Evolutionary conservation across 768 basidiomycete genomes (phyloP).

Genomic region (Lentinula boryana): DNA sequence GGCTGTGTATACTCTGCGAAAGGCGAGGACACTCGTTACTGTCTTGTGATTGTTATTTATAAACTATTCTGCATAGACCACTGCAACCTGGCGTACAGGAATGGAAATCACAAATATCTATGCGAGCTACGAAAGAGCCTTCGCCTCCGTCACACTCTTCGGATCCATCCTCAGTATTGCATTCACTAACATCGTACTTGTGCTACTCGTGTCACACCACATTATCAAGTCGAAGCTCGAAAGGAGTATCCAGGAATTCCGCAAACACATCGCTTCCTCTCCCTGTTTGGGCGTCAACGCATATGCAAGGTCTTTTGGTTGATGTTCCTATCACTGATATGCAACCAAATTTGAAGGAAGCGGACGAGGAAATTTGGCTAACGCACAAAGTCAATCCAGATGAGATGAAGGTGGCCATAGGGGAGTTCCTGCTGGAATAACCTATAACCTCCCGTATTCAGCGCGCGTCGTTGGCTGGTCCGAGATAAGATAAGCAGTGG

Average conservation of each 20-base stretch:
- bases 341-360: not conserved
- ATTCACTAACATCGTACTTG: slow-evolving; percentile 27
- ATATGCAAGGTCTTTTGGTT: not conserved
- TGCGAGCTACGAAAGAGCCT: slow-evolving; percentile 42
- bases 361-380: slow-evolving; percentile 19
- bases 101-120: slow-evolving; percentile 74
- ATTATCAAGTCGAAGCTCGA: slow-evolving; percentile 43
- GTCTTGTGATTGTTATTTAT: not conserved
- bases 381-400: slow-evolving; percentile 21
- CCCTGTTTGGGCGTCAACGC: slow-evolving; percentile 21
- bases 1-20: slow-evolving; percentile 57
- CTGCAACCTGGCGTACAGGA: slow-evolving; percentile 42
- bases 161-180: slow-evolving; percentile 15
- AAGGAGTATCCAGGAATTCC: slow-evolving; percentile 18
- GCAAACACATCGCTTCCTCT: slow-evolving; percentile 11
- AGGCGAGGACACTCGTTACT: slow-evolving; percentile 33
- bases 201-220: slow-evolving; percentile 53
- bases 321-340: not conserved
- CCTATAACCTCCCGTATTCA: no score
- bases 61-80: not conserved
- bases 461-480: no score
- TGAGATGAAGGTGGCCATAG: slow-evolving; percentile 32
- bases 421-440: slow-evolving; percentile 30
- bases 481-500: no score
- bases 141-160: slow-evolving; percentile 13